These are phyloP conservation scores for Ambrosia hybrid DNA, from an alignment of 140 eudicot species.

Conservation along the genomic window DNA sequence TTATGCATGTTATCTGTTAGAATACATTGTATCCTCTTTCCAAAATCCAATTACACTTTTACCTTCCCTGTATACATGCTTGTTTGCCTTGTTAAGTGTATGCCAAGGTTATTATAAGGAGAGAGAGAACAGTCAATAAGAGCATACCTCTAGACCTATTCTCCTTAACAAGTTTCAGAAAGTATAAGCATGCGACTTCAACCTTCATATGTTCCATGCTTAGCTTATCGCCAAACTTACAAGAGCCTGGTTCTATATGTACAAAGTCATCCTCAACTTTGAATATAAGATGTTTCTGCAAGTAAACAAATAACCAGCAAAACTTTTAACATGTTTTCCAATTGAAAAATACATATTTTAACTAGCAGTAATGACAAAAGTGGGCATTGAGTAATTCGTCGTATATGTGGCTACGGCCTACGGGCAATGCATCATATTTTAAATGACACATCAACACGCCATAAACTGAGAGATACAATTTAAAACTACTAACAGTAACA, in stretches of 20 bases:
- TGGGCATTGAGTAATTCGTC: not conserved
- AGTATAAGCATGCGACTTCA: slow-evolving; percentile 84
- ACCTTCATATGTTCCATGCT: slow-evolving; percentile 54
- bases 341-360: slow-evolving; percentile 1
- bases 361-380: not conserved
- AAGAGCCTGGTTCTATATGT: slow-evolving; percentile 44
- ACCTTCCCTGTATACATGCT: no score
- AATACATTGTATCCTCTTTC: no score
- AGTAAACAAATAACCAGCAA: slow-evolving; percentile 22
- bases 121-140: slow-evolving; percentile 3
- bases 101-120: not conserved
- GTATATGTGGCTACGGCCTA: not conserved
- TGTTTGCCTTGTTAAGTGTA: no score
- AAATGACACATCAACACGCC: not conserved
- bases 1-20: no score
- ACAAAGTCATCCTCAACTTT: slow-evolving; percentile 69
- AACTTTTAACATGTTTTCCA: not conserved
- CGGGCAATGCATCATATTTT: not conserved
- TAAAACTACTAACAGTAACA: slow-evolving; percentile 5
- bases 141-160: slow-evolving; percentile 76
- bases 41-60: no score
- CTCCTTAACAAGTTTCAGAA: slow-evolving; percentile 54
- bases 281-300: slow-evolving; percentile 65
- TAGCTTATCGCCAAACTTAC: slow-evolving; percentile 46
- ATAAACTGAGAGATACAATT: slow-evolving; percentile 11